Base-by-base conservation (phyloP, 2,329 filamentous ascomycete genomes). In the Alternaria sp. region DNA sequence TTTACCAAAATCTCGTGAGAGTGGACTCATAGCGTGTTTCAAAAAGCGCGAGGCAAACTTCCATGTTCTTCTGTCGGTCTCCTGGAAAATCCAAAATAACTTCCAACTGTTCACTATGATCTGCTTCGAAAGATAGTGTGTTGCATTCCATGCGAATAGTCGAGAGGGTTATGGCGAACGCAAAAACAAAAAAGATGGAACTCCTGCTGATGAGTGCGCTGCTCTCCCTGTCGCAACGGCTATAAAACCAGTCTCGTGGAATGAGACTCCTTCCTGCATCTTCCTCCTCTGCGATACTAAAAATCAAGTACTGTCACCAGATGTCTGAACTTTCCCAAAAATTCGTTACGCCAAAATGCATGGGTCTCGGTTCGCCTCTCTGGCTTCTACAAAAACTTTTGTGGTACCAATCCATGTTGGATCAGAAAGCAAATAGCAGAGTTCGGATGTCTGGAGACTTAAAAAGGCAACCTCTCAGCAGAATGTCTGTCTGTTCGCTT, bases 351-450 rank as follows among this genome's bases (percentile, higher is more conserved):
- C 28, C 28, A 1, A 5, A 0, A 30, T 3, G 28, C 28, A 30
- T 30, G 28, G 5, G 6, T 30, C 28, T 30, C 11, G 28, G 12
- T 37, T 37, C 15, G 33, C 33, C 7, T 37, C 7, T 37, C 14
- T 15, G 15, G 14, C 14, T 37, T 37, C 0, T 37, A n/a, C 33
- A 37, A n/a, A 37, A 37, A 37, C 14, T 1, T 3, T 0, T 0
- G 8, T 37, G 0, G 0, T 37, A 0, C 14, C 6, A 37, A 1
- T 2, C 0, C 0, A 37, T 37, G 33, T 37, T 37, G 33, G 33
- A n/a, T 5, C 9, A n/a, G 14, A 37, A 37, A 15, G 0, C 14
- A 37, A 37, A 37, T 37, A n/a, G 33, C 33, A 3, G 14, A 37
- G 7, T 37, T 37, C 14, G 6, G 33, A 37, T 37, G 33, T 37